Percentiles rank a stretch among this genome's conserved stretches.
phyloP scores from a whole-genome alignment of 345 rosid genomes.

The Balakata baccata region DNA sequence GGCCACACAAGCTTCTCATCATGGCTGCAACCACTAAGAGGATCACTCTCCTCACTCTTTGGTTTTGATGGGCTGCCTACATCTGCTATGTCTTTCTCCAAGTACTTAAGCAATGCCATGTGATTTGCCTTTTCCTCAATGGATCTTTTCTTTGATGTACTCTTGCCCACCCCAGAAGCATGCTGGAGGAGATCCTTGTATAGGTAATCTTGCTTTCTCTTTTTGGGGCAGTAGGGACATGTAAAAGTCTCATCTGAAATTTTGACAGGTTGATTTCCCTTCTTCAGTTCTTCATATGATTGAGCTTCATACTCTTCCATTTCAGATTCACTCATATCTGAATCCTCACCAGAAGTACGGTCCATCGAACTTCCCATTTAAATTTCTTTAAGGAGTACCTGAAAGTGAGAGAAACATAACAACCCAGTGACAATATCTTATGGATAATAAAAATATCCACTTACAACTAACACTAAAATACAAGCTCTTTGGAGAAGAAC shows the following conservation, averaged over 20 bases:
- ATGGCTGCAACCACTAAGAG: conserved; percentile 40
- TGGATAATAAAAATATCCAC: neutral
- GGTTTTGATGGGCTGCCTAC: conserved; percentile 24
- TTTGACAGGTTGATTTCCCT: conserved; percentile 56
- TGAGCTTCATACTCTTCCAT: conserved; percentile 45
- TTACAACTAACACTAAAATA: neutral
- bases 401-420: neutral
- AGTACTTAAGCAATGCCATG: conserved; percentile 72
- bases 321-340: conserved; percentile 50
- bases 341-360: conserved; percentile 25
- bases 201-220: conserved; percentile 57
- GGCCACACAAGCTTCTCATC: conserved; percentile 85
- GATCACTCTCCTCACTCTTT: conserved; percentile 13
- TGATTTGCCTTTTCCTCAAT: conserved; percentile 73
- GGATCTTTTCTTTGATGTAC: conserved; percentile 66
- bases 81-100: conserved; percentile 50
- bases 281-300: conserved; percentile 66
- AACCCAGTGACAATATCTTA: neutral
- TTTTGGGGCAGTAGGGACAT: conserved; percentile 82
- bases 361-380: conserved; percentile 14
- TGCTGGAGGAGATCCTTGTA: conserved; percentile 82
- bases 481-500: neutral
- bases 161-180: conserved; percentile 92
- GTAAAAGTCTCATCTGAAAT: conserved; percentile 51
- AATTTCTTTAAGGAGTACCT: conserved; percentile 7